These are phyloP conservation scores for Colletotrichum truncatum DNA, from an alignment of 2,329 filamentous ascomycete species.

Conservation along the genomic window DNA sequence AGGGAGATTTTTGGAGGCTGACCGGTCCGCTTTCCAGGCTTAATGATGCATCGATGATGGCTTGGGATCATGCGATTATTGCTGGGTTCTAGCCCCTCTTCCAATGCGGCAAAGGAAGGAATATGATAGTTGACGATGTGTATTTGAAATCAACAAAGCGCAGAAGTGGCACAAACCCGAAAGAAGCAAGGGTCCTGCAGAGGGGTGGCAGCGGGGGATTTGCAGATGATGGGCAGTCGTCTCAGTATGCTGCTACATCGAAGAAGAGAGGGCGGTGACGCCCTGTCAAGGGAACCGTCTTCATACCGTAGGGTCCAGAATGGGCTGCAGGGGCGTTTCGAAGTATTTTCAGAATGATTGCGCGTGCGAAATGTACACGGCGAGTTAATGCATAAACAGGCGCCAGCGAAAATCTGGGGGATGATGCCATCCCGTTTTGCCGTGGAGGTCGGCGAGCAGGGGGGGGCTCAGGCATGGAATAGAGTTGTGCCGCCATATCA, in stretches of 20 bases:
- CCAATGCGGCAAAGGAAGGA: not conserved
- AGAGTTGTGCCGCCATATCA: not conserved
- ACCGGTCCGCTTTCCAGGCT: too few species aligned
- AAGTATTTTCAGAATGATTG: constrained; percentile 24
- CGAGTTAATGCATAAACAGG: constrained; percentile 16
- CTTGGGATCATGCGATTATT: not conserved
- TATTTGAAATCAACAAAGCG: not conserved
- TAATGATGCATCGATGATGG: not conserved
- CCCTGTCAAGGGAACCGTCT: not conserved
- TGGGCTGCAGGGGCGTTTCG: constrained; percentile 26
- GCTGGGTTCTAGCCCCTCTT: not conserved
- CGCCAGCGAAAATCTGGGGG: constrained; percentile 20
- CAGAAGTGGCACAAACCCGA: not conserved
- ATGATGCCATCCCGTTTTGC: constrained; percentile 24
- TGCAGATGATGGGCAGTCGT: not conserved
- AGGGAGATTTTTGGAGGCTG: too few species aligned
- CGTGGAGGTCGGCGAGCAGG: constrained; percentile 12
- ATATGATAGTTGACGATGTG: not conserved
- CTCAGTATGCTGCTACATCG: not conserved
- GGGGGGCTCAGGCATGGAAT: constrained; percentile 7
- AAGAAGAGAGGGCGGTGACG: not conserved
- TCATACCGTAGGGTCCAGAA: not conserved
- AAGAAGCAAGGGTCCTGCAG: not conserved
- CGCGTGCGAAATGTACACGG: not conserved
- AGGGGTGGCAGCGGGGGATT: not conserved